Evolutionary conservation across 148 eudicot species (phyloP), one percentile per base, ranked within the genome.

Genomic region (Selenicereus undatus): DNA sequence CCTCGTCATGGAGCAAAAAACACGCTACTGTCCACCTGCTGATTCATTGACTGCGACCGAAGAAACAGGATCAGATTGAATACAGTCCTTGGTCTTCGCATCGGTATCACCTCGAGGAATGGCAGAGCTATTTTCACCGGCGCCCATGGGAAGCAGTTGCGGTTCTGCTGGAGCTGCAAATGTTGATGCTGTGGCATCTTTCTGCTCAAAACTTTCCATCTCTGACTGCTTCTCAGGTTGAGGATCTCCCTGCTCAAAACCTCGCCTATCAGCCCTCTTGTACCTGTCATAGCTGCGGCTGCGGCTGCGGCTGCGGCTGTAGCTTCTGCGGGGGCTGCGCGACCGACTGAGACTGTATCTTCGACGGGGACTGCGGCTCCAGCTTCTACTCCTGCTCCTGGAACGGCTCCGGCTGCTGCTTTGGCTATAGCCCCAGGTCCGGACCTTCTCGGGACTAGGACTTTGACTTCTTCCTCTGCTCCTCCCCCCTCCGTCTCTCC

Each of bases 391-490:
- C 21, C 90, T 45, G 68, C 96, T 91, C 11, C 91, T 58, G 73
- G 91, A 90, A 1, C 93, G 78, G 75, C 95, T 93, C 4, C 95
- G 70, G 56, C 90, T 85, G 13, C 75, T 56, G 56, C 84, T 89
- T 29, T 87, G 62, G 76, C 92, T 88, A 64, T 83, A 80, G 58
- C 88, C 93, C 98, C 97, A 91, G 0, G 95, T 94, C 51, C 93
- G 85, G 56, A 91, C 97, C 83, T 90, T 93, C 32, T 94, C 95
- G 30, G 98, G 98, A 83, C 97, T 94, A 32, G 86, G 70, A 79
- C 98, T 95, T 76, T 74, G 83, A 81, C 94, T 92, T 79, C 97
- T 90, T 60, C 93, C 97, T 80, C 97, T 83, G 45, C 91, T 88
- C 76, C 95, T 86, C 2, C 54, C 86, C 84, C 5, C 48, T 26